A percentile compares a stretch with the other conserved stretches of the same genome.
Evolutionary conservation across 495 filamentous ascomycete species (phyloP).

Genomic region (Aspergillus homomorphus): DNA sequence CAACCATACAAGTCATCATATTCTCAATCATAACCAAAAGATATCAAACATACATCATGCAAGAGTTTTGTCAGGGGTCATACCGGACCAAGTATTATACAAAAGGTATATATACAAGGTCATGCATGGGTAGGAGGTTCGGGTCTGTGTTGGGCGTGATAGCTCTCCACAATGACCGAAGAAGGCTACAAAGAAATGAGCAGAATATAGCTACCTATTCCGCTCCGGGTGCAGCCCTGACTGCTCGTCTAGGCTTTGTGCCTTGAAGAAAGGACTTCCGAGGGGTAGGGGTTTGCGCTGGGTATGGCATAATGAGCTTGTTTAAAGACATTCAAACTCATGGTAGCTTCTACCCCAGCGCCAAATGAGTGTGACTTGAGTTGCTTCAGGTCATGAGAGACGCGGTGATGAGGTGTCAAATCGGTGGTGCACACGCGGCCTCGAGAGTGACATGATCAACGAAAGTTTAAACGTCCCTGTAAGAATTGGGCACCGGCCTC

Average conservation of each 20-base stretch:
- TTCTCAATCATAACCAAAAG: not conserved
- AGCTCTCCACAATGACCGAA: too few species aligned
- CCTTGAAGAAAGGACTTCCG: too few species aligned
- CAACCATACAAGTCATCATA: too few species aligned
- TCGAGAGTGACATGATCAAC: too few species aligned
- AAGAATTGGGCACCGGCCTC: slow-evolving; percentile 35
- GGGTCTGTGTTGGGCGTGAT: too few species aligned
- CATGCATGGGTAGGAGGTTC: not conserved
- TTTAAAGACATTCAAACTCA: not conserved
- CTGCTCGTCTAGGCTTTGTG: too few species aligned
- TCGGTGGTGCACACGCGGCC: too few species aligned
- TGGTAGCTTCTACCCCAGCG: not conserved
- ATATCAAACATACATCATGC: not conserved
- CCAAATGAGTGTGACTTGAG: too few species aligned
- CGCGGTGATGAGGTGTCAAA: not conserved
- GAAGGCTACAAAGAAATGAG: too few species aligned
- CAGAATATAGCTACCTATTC: too few species aligned
- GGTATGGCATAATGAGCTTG: not conserved
- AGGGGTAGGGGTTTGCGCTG: not conserved
- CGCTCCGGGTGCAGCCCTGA: too few species aligned
- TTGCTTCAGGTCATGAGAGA: too few species aligned
- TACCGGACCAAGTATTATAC: slow-evolving; percentile 23
- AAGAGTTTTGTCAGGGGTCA: slow-evolving; percentile 49
- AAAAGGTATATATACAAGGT: not conserved
- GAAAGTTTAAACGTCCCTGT: slow-evolving; percentile 26